phyloP scores from a whole-genome alignment of 768 basidiomycete species.

The Cytidiella melzeri region DNA sequence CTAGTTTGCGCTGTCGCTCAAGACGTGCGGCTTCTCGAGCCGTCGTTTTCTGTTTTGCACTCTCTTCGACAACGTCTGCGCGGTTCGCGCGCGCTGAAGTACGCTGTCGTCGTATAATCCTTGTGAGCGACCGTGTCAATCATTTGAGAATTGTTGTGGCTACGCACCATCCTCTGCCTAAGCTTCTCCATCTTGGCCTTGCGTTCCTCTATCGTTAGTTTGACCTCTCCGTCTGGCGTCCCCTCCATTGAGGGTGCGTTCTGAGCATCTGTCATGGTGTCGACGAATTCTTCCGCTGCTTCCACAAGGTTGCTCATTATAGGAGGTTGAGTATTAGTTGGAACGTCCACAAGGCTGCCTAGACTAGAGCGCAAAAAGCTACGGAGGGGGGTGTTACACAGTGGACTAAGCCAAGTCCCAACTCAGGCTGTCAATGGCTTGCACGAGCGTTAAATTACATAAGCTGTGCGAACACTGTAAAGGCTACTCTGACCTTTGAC shows the following conservation, averaged over 20 bases:
- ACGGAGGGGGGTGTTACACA: background rate
- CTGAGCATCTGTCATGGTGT: conserved; percentile 19
- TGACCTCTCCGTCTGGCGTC: conserved; percentile 7
- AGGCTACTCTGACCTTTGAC: no score
- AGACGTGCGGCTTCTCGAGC: conserved; percentile 77
- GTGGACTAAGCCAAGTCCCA: no score
- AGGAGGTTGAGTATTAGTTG: no score
- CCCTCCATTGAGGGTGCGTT: conserved; percentile 11
- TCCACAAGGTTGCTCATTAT: conserved; percentile 19
- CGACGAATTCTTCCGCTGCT: conserved; percentile 24
- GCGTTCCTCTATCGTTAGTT: conserved; percentile 61
- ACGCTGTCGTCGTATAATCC: conserved; percentile 38
- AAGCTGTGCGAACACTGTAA: background rate
- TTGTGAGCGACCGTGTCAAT: background rate
- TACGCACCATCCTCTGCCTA: conserved; percentile 70
- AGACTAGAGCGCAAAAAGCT: no score
- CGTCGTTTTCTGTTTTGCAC: conserved; percentile 67
- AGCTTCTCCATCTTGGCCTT: conserved; percentile 73
- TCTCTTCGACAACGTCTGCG: conserved; percentile 79
- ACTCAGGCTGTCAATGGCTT: no score
- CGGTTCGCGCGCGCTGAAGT: conserved; percentile 80
- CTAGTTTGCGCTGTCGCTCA: conserved; percentile 86
- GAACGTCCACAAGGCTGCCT: no score
- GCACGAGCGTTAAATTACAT: background rate
- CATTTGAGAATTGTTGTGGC: background rate